These are phyloP conservation scores for Xylaria palmicola DNA, from an alignment of 495 filamentous ascomycete genomes.

Conservation along the genomic window DNA sequence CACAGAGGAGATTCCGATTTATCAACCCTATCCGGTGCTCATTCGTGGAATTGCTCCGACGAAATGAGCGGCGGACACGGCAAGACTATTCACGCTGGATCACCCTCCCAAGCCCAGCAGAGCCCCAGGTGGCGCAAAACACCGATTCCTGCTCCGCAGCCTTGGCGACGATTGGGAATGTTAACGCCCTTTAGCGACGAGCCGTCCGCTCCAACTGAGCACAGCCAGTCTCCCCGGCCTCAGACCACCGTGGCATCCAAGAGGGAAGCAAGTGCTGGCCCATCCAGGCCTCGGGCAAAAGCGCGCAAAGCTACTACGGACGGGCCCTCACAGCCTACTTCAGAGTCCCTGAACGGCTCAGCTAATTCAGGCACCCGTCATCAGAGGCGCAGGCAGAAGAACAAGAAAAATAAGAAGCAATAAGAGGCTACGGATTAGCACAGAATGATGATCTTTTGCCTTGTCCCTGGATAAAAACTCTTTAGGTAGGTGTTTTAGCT, in stretches of 20 bases:
- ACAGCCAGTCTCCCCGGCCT: not conserved
- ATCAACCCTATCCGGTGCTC: not conserved
- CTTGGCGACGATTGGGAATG: conserved; percentile 17
- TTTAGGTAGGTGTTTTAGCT: no score
- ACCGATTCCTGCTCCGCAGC: conserved; percentile 19
- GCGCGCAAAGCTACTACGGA: not conserved
- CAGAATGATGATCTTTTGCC: no score
- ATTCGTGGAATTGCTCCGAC: not conserved
- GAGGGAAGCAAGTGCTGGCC: not conserved
- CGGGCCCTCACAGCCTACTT: not conserved
- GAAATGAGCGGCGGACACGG: not conserved
- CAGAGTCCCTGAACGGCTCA: not conserved
- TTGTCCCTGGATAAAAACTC: no score
- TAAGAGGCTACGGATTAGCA: not conserved
- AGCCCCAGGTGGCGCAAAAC: not conserved
- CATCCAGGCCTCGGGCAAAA: no score
- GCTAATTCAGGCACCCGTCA: not conserved
- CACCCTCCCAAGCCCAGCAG: not conserved
- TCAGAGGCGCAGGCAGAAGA: no score
- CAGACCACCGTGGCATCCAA: not conserved
- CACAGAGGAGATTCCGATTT: not conserved
- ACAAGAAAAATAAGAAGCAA: no score
- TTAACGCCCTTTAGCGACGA: not conserved
- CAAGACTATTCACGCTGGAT: not conserved
- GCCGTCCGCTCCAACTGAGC: not conserved